Conservation (phyloP, 352 stramenopile genomes). For the Pilasporangium apinafurcum region DNA sequence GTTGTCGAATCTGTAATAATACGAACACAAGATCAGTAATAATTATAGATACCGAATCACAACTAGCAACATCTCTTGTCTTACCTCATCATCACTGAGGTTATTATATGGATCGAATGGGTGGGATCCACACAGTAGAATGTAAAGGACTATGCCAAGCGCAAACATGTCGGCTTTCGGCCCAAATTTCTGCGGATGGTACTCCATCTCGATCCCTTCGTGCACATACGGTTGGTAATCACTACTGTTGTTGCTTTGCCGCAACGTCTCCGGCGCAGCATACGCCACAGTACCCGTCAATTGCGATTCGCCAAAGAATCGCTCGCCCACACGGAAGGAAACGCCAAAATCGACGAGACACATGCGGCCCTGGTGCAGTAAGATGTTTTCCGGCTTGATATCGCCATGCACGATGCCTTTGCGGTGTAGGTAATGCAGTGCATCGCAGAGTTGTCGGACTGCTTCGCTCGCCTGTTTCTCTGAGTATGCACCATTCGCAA, state of each 20-base stretch:
- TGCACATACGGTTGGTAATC: constrained; percentile 1
- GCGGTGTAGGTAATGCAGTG: constrained; percentile 79
- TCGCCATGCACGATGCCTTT: constrained; percentile 86
- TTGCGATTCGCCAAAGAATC: constrained; percentile 66
- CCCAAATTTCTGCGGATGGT: constrained; percentile 46
- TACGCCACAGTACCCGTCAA: constrained; percentile 75
- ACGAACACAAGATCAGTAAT: not conserved
- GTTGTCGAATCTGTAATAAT: constrained; percentile 62
- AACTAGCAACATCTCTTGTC: not conserved
- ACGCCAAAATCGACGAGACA: constrained; percentile 86
- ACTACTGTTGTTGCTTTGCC: constrained; percentile 10
- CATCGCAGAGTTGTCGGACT: constrained; percentile 69
- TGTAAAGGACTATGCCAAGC: constrained; percentile 78
- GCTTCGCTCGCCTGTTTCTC: constrained; percentile 70
- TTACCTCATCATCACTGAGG: constrained; percentile 72
- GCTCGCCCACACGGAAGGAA: constrained; percentile 72
- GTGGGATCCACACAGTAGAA: constrained; percentile 76
- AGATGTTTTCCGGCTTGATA: constrained; percentile 87
- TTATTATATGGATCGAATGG: constrained; percentile 86
- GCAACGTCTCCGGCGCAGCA: constrained; percentile 62
- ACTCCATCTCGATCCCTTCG: constrained; percentile 12
- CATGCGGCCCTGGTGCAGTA: constrained; percentile 68
- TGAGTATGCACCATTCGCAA: constrained; percentile 81
- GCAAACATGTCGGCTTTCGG: constrained; percentile 81
- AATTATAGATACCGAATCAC: no score